phyloP scores from a whole-genome alignment of 208 protist genomes.

The Endotrypanum monterogeii region DNA sequence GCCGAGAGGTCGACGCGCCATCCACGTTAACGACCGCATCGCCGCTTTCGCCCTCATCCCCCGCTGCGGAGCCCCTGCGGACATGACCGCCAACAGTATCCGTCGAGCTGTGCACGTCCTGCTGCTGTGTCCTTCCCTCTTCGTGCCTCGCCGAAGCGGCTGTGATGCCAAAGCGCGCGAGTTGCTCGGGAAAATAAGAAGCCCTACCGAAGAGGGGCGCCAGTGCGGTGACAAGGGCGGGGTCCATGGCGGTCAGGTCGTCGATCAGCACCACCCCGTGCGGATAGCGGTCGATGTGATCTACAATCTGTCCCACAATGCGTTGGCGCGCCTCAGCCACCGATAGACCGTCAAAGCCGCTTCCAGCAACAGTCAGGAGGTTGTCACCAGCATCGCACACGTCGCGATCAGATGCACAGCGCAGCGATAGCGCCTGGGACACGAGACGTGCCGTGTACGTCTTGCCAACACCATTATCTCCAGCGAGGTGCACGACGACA shows the following conservation, averaged over 20 bases:
- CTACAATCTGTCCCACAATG: slow-evolving; percentile 50
- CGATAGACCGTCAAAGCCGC: slow-evolving; percentile 51
- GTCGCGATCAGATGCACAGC: slow-evolving; percentile 30
- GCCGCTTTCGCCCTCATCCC: background rate
- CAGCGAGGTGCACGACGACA: slow-evolving; percentile 79
- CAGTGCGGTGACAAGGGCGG: slow-evolving; percentile 48
- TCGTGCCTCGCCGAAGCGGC: background rate
- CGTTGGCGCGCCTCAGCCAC: slow-evolving; percentile 27
- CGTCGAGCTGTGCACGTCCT: background rate
- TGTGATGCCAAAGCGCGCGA: slow-evolving; percentile 2
- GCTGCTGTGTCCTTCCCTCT: background rate
- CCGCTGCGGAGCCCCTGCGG: background rate
- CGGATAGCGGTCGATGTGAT: slow-evolving; percentile 56
- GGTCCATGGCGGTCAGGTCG: slow-evolving; percentile 68
- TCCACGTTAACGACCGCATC: background rate
- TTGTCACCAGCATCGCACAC: slow-evolving; percentile 67
- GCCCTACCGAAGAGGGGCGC: slow-evolving; percentile 75
- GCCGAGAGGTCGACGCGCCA: background rate
- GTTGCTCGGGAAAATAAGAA: slow-evolving; percentile 67
- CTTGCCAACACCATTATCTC: slow-evolving; percentile 87
- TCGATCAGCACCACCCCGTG: slow-evolving; percentile 84
- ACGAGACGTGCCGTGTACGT: slow-evolving; percentile 69
- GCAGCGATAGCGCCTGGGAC: slow-evolving; percentile 64
- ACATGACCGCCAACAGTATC: background rate
- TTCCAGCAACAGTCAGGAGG: slow-evolving; percentile 67